Base-by-base conservation (phyloP, 2,329 filamentous ascomycete genomes). In the Aureobasidium sp. region DNA sequence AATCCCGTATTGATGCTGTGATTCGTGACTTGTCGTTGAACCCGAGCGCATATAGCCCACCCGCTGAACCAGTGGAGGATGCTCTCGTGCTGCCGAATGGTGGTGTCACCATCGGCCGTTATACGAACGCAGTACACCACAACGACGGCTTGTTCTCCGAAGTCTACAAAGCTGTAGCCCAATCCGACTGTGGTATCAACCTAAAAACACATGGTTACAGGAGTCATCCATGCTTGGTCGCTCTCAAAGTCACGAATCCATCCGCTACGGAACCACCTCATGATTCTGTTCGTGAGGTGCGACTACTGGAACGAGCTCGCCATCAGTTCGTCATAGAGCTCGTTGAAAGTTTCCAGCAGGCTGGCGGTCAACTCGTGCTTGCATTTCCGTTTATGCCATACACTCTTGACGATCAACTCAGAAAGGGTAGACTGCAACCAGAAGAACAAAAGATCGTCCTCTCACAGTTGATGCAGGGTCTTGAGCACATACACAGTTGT, bases 191-290 rank as follows among this genome's bases (percentile, higher is more conserved):
- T 10, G 46, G 31, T 19, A 21, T 47, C 31, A 40, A 15, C 9
- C 8, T 15, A 13, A 49, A 17, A 9, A 47, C 43, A 1, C 4
- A 23, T 23, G 33, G 33, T 4, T 31, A 29, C 13, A 6, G 40
- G 17, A 21, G 29, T 2, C 31, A 29, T 40, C 42, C 55, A 4
- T 47, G 21, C 7, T 3, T 58, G 23, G 55, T 58, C 17, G 94
- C 93, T 1, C 77, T 99, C 51, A 99, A 99, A 71, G 85, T 96
- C 62, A 95, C 94, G 37, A 85, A 84, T 29, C 86, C 89, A 33
- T 85, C 85, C 38, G 78, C 81, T 58, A 84, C 87, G 74, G 81
- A 85, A 38, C 85, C 88, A 61, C 94, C 94, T 10, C 94, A 99
- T 73, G 86, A 95, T 70, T 87, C 90, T 1, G 77, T 81, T 49